A percentile compares a stretch with the other conserved stretches of the same genome.
Evolutionary conservation across 139 green algal genomes (phyloP).

Genomic region (Closterium sp.): DNA sequence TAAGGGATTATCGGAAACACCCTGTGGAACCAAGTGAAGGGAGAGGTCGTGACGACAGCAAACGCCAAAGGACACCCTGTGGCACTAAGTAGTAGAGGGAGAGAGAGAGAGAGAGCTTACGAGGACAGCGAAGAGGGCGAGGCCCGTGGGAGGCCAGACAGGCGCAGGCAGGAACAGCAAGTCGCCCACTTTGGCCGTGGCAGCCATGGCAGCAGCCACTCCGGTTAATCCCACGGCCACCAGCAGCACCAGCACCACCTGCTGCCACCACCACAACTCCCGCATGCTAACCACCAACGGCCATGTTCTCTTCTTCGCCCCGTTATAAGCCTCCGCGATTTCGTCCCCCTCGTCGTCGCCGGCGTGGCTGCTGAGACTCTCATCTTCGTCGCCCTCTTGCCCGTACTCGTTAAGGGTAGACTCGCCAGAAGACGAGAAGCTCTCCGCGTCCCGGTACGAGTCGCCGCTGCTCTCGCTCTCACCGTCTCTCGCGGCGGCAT

Average conservation of each 20-base stretch:
- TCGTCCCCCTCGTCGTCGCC: not conserved
- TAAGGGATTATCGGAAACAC: too few relatives aligned
- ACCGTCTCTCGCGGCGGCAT: not conserved
- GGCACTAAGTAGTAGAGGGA: too few relatives aligned
- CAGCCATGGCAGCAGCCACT: not conserved
- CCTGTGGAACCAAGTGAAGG: too few relatives aligned
- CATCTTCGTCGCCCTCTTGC: not conserved
- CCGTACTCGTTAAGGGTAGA: not conserved
- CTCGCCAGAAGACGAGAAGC: not conserved
- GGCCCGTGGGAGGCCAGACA: not conserved
- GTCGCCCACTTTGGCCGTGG: not conserved
- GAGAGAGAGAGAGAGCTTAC: not conserved
- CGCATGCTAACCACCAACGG: not conserved
- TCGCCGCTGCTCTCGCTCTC: not conserved
- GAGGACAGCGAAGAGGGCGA: not conserved
- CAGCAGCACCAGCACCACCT: not conserved
- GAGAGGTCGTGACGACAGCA: too few relatives aligned
- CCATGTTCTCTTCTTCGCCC: not conserved
- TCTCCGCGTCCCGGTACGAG: not conserved
- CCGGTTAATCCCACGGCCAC: not conserved
- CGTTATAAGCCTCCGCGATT: not conserved
- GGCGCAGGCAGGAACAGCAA: not conserved
- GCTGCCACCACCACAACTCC: not conserved
- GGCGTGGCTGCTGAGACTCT: not conserved
- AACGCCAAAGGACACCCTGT: too few relatives aligned